Evolutionary conservation across 306 rosid genomes (phyloP), one percentile per base, ranked within the genome.

Genomic region (Trifolium subterraneum): DNA sequence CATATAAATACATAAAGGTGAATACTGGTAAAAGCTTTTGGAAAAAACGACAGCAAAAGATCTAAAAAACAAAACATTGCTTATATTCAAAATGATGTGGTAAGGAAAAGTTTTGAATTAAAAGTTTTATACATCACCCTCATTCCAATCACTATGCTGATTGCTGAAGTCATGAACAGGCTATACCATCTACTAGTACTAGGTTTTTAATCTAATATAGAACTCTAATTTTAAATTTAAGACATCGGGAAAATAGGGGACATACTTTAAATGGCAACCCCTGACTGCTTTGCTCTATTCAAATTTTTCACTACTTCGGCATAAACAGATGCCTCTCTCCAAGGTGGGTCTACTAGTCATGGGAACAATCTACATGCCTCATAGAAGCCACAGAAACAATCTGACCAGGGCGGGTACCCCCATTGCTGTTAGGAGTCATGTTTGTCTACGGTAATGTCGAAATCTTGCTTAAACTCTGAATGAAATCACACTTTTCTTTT

Each of bases 401-500:
- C 82, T 88, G 96, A 80, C 90, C 96, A 31, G 84, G 58, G 68
- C 44, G 89, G 74, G 86, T 36, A 83, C 85, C 87, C 76, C 82
- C 77, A 10, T 64, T 79, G 72, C 79, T 72, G 42, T 80, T 74
- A 73, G 84, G 79, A 55, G 77, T 81, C 82, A 85, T 83, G 74
- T 92, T 90, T 51, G 96, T 86, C 87, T 92, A 82, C 10, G 99
- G 99, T 81, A 94, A 85, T 33, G 90, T 81, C 68, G 97, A 94
- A 87, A 94, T 92, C 72, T 92, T 84, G 78, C 87, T 92, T 74
- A 94, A 85, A 84, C 96, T 94, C 88, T 90, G 99, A 77, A 92
- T 91, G 80, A 90, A 90, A 85, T 91, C 99, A 65, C 99, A 90
- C 67, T 90, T 94, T 82, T 90, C 99, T 76, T 90, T 94, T 82